Evolutionary conservation across 108 stramenopile species (phyloP), one percentile per base, ranked within the genome.

Genomic region (Mediolabrus comicus): DNA sequence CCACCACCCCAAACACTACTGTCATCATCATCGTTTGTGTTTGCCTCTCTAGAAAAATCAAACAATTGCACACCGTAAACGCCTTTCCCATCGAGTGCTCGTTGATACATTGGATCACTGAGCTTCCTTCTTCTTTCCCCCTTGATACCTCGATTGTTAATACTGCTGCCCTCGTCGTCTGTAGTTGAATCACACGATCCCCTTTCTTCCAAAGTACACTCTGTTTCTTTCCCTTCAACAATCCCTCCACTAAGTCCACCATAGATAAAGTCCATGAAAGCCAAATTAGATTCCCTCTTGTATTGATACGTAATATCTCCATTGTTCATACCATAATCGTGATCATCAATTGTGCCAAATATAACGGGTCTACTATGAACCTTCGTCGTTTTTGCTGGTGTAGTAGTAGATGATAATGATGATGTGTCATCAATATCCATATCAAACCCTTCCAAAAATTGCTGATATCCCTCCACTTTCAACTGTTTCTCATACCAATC

Each of bases 281-380:
- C 86, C 65, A 77, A 38, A 43, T 62, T 79, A 30, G 67, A 80
- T 65, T 80, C 81, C 75, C 30, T 59, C 49, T 59, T 41, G 54
- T 68, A 77, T 9, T 35, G 36, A 67, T 84, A 95, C 2, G 82
- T 83, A 11, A 39, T 53, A 67, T 90, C 94, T 9, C 88, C 91
- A 57, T 95, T 92, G 71, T 93, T 91, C 25, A 31, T 53, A 1
- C 92, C 92, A 46, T 85, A 90, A 59, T 95, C 92, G 65, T 95
- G 95, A 77, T 95, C 95, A 74, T 95, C 95, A 36, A 89, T 64
- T 3, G 86, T 85, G 11, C 92, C 95, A 77, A 87, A 85, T 24
- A 95, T 80, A 0, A 84, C 59, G 2, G 76, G 76, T 19, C 61
- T 51, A 46, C 13, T 30, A 36, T 4, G 67, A 51, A 43, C n/a